Base-by-base conservation (phyloP, 2,329 filamentous ascomycete genomes). In the Colletotrichum lini region DNA sequence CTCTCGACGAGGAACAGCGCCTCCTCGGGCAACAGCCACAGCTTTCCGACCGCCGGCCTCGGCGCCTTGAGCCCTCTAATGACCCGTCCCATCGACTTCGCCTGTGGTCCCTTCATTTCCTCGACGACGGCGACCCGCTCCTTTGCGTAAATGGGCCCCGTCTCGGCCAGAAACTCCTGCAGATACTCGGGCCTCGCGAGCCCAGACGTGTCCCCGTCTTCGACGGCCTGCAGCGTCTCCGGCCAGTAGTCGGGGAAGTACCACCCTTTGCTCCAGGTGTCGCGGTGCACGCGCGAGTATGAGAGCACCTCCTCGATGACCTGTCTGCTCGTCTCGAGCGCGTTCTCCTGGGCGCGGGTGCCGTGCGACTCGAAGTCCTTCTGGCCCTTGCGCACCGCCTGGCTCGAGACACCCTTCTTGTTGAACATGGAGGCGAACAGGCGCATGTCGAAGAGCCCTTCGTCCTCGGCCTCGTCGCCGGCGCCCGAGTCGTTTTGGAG, bases 361-460 rank as follows among this genome's bases (percentile, higher is more conserved):
- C 94, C 93, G 82, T 98, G 95, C 38, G 93, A 92, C 83, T 98
- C 96, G 80, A 98, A 99, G 83, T 99, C 96, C 82, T 99, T 99
- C 80, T 97, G 95, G 72, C 96, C 96, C 74, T 95, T 94, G 75
- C 96, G 95, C 45, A 97, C 94, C 13, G 95, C 88, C 76, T 90
- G 90, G 61, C 85, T 81, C 10, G 87, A 87, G 53, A 86, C 81
- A 57, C 84, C 82, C 64, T 84, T 82, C 77, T 88, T 88, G 72
- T 83, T 80, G 73, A 87, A 85, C 73, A 88, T 81, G 40, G 87
- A 83, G 4, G 84, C 83, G 73, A 91, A 91, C 73, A 95, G 92
- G 74, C 93, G 92, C 81, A 96, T 98, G 82, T 98, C 96, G 77
- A 95, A 94, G 2, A 92, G 89, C 80, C 95, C 93, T 76, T 98